Percentiles rank a stretch among this genome's conserved stretches.
Conservation (phyloP, 169 alveolate genomes). For the Haemoproteus tartakovskyi region DNA sequence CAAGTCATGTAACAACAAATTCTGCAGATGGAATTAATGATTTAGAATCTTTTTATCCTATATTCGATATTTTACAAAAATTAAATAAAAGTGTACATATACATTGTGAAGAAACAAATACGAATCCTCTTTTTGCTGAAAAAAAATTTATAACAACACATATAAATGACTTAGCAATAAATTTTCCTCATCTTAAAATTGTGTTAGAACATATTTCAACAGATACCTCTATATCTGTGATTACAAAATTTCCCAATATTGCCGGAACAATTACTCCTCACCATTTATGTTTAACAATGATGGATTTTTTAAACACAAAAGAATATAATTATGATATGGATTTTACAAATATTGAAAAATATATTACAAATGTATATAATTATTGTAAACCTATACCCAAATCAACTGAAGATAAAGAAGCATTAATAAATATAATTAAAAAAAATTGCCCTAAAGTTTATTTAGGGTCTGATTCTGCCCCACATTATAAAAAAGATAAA, state of each 20-base stretch:
- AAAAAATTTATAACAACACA: constrained; percentile 60
- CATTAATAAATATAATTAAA: constrained; percentile 63
- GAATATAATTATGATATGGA: constrained; percentile 67
- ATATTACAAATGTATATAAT: constrained; percentile 69
- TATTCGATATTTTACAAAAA: constrained; percentile 72
- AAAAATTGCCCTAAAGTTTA: constrained; percentile 65
- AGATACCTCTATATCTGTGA: constrained; percentile 48
- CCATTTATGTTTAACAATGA: constrained; percentile 51
- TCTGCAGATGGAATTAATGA: constrained; percentile 70
- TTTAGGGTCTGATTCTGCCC: constrained; percentile 84
- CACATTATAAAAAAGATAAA: constrained; percentile 70
- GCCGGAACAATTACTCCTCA: constrained; percentile 67
- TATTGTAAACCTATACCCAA: constrained; percentile 81
- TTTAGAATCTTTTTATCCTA: constrained; percentile 71
- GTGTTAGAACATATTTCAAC: constrained; percentile 78
- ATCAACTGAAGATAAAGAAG: constrained; percentile 68
- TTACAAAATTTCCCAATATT: constrained; percentile 66
- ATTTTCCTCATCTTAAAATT: constrained; percentile 73
- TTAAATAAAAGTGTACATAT: constrained; percentile 71
- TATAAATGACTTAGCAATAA: constrained; percentile 67
- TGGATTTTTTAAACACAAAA: constrained; percentile 35
- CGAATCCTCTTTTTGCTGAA: constrained; percentile 74
- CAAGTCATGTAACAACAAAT: constrained; percentile 77
- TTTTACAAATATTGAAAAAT: constrained; percentile 34
- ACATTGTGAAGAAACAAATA: constrained; percentile 76